Evolutionary conservation across 371 early-diverging fungal species (phyloP), one percentile per base, ranked within the genome.

Genomic region (Mortierella sp.): DNA sequence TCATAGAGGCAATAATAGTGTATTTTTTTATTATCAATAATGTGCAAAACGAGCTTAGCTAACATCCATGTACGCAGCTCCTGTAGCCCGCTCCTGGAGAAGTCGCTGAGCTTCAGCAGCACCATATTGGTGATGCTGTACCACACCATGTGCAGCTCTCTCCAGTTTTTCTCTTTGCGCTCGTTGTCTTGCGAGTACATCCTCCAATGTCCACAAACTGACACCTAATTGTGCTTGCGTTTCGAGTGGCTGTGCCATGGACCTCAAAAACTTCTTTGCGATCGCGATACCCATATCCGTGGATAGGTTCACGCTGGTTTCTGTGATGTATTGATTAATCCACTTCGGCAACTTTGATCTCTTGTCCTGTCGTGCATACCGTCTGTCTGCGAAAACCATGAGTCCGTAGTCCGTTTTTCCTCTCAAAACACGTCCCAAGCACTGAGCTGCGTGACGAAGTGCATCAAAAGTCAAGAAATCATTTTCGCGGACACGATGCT

Each of bases 401-500:
- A 99, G 80, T 19, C 99, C 99, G 83, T 99, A 99, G 83, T 99
- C 99, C 0, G 95, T 96, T 82, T 99, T 99, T 74, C 99, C 98
- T 61, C 99, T 88, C 66, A 99, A 70, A 12, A 99, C 99, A 66
- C 99, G 92, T 35, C 99, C 99, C 17, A 98, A 95, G 85, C 99
- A 99, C 86, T 99, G 99, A 10, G 99, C 99, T 64, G 99, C 99
- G 85, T 99, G 99, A 8, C 99, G 92, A 91, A 99, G 94, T 0
- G 99, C 99, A 82, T 99, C 99, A 86, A 99, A 99, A 0, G 98
- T 97, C 72, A 99, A 85, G 83, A 99, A 99, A 70, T 99, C 99
- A 82, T 97, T 97, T 84, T 99, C 99, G 37, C 98, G 91, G 31
- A 99, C 97, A 60, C 95, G 91, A 80, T 94, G 92, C 78, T 96